These are phyloP conservation scores for Knoxia roxburghii DNA, from an alignment of 257 asterid species.

Conservation along the genomic window DNA sequence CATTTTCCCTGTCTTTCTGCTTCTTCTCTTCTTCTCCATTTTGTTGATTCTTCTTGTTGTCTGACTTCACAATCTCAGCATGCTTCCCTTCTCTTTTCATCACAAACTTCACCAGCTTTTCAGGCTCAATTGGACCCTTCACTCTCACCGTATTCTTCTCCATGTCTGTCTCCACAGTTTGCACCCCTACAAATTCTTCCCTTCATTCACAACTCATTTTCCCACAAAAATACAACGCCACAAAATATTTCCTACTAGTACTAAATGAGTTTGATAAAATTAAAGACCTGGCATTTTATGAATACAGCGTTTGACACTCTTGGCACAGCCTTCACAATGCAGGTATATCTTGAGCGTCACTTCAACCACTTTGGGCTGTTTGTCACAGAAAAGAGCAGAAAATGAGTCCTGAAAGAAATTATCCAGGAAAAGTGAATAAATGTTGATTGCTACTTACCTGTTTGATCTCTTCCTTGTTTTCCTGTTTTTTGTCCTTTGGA, in stretches of 20 bases:
- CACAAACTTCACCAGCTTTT: constrained; percentile 45
- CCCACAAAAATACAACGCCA: too few relatives aligned
- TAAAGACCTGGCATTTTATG: constrained; percentile 54
- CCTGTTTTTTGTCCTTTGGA: constrained; percentile 21
- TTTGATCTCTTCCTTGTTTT: constrained; percentile 28
- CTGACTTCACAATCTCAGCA: constrained; percentile 43
- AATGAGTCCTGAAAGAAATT: too few relatives aligned
- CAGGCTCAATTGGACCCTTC: constrained; percentile 58
- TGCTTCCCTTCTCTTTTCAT: constrained; percentile 40
- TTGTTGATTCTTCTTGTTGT: background rate
- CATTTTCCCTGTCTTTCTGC: background rate
- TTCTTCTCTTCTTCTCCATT: constrained; percentile 1
- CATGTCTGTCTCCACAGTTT: constrained; percentile 45
- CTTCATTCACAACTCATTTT: too few relatives aligned
- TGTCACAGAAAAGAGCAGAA: too few relatives aligned
- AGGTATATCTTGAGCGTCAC: constrained; percentile 44
- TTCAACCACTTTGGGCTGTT: constrained; percentile 37
- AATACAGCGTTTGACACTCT: constrained; percentile 49
- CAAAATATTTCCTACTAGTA: too few relatives aligned
- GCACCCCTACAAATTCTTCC: constrained; percentile 42
- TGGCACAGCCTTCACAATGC: constrained; percentile 68
- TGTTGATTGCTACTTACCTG: constrained; percentile 6
- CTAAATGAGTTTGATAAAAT: too few relatives aligned
- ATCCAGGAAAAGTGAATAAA: too few relatives aligned
- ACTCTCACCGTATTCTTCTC: constrained; percentile 52